These are phyloP conservation scores for Xerocomus spinulosus DNA, from an alignment of 768 basidiomycete genomes.

Conservation along the genomic window DNA sequence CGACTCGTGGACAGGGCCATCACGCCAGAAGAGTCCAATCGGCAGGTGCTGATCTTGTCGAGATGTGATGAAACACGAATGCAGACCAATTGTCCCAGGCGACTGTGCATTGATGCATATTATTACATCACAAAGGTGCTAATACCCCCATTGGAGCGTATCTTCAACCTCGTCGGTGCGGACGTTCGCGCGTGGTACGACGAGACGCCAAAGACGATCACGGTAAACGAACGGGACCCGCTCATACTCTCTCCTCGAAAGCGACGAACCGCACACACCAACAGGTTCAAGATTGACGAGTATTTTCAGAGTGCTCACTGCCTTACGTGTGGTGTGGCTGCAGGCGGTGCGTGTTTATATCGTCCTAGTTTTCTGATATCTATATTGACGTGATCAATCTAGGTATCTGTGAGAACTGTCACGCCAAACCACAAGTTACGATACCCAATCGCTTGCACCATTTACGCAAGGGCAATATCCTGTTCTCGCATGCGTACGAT, in stretches of 20 bases:
- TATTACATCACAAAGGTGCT: slow-evolving; percentile 88
- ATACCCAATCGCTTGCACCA: slow-evolving; percentile 54
- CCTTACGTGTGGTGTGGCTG: slow-evolving; percentile 59
- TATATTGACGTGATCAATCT: too few species aligned
- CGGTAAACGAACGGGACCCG: slow-evolving; percentile 33
- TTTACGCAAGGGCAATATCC: slow-evolving; percentile 66
- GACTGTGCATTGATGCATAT: slow-evolving; percentile 68
- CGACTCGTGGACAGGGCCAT: slow-evolving; percentile 73
- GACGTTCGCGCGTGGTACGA: slow-evolving; percentile 85
- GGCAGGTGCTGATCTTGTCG: slow-evolving; percentile 38
- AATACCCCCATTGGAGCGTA: slow-evolving; percentile 84
- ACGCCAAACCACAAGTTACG: slow-evolving; percentile 45
- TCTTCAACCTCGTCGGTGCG: slow-evolving; percentile 88
- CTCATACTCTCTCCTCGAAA: slow-evolving; percentile 35
- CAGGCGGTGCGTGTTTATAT: slow-evolving; percentile 38
- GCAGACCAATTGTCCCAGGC: slow-evolving; percentile 36
- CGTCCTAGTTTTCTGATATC: too few species aligned
- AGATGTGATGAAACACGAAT: background rate
- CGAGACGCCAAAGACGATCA: slow-evolving; percentile 69
- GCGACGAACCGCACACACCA: too few species aligned
- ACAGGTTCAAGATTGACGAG: slow-evolving; percentile 58
- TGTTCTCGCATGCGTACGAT: slow-evolving; percentile 88
- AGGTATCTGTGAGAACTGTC: slow-evolving; percentile 68
- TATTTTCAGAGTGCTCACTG: slow-evolving; percentile 74
- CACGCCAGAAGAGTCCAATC: slow-evolving; percentile 66